Conservation (phyloP, 129 eudicot species). For the Chrysanthemum makinoi region DNA sequence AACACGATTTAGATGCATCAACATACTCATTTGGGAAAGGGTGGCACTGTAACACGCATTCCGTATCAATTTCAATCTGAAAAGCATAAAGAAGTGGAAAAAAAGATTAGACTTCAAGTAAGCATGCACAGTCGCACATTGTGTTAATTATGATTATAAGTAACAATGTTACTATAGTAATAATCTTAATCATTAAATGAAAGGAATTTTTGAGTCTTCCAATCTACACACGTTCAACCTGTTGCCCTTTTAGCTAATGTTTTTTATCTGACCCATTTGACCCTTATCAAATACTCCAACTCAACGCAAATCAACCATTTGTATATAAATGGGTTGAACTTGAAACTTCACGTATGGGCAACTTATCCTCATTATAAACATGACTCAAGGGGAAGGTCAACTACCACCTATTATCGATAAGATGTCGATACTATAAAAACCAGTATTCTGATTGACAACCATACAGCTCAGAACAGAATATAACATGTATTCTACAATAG, state of each 20-base stretch:
- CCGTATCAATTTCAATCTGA: slow-evolving; percentile 41
- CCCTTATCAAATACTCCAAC: too few species aligned
- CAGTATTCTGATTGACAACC: background rate
- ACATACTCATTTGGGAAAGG: slow-evolving; percentile 38
- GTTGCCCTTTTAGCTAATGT: too few species aligned
- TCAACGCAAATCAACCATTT: too few species aligned
- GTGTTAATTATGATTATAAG: too few species aligned
- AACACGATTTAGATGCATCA: slow-evolving; percentile 31
- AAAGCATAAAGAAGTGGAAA: slow-evolving; percentile 8
- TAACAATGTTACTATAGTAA: too few species aligned
- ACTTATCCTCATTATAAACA: background rate
- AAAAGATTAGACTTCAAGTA: background rate
- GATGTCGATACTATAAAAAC: background rate
- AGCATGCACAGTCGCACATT: background rate
- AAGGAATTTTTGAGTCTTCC: too few species aligned
- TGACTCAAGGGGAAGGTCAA: background rate
- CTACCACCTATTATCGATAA: background rate
- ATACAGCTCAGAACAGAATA: too few species aligned
- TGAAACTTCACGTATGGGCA: background rate
- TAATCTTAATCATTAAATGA: too few species aligned
- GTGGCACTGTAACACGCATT: slow-evolving; percentile 34
- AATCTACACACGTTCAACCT: too few species aligned
- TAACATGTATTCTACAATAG: background rate
- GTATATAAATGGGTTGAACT: too few species aligned
- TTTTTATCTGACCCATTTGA: too few species aligned